Conservation (phyloP, 805 yeast species). For the Teunomyces tritomae region DNA sequence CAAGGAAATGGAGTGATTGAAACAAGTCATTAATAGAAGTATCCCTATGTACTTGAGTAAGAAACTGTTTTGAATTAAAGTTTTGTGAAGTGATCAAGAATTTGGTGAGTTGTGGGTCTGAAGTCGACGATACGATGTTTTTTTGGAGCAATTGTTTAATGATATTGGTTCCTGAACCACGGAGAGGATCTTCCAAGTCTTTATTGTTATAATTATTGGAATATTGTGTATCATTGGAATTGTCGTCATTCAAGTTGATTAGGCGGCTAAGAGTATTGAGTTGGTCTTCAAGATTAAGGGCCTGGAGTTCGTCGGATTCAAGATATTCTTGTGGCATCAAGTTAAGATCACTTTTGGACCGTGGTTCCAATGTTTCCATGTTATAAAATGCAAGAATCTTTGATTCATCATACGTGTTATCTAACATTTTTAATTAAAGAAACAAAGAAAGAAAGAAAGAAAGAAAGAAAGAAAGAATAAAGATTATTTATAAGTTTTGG, state of each 20-base stretch:
- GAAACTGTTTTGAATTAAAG: slow-evolving; percentile 35
- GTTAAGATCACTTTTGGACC: slow-evolving; percentile 16
- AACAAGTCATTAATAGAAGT: slow-evolving; percentile 36
- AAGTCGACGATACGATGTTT: slow-evolving; percentile 21
- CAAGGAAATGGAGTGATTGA: slow-evolving; percentile 27
- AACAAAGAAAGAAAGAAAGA: too few relatives aligned
- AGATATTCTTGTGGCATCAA: slow-evolving; percentile 12
- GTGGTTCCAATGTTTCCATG: slow-evolving; percentile 22
- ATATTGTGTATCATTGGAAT: slow-evolving; percentile 4
- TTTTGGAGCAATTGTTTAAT: slow-evolving; percentile 21
- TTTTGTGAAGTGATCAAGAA: slow-evolving; percentile 36
- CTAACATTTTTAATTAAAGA: slow-evolving; percentile 32
- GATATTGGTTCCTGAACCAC: slow-evolving; percentile 29
- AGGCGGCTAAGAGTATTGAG: slow-evolving; percentile 27
- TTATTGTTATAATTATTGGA: slow-evolving; percentile 10
- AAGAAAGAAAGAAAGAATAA: too few relatives aligned
- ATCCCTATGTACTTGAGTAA: slow-evolving; percentile 36
- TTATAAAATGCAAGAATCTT: slow-evolving; percentile 30
- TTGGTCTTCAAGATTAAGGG: slow-evolving; percentile 27
- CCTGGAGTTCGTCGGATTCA: slow-evolving; percentile 16
- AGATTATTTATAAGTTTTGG: background rate
- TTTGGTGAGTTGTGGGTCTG: slow-evolving; percentile 30
- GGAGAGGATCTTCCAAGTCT: slow-evolving; percentile 34
- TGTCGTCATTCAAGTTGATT: slow-evolving; percentile 13
- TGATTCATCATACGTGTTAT: slow-evolving; percentile 29